Base-by-base conservation (phyloP, 768 basidiomycete genomes). In the Mycena amicta region DNA sequence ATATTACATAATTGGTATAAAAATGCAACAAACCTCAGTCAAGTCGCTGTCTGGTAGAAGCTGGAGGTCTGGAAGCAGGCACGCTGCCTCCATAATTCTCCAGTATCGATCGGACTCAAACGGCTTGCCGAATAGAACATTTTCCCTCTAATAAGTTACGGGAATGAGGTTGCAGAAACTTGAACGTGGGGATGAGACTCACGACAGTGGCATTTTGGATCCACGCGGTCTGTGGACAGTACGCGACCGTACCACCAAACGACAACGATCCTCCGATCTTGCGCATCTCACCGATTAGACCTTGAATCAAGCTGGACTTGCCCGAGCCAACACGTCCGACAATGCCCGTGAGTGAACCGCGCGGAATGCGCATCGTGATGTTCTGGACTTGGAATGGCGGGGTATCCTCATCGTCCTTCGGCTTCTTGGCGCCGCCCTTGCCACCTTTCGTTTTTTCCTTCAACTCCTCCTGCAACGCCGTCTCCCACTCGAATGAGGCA, bases 151-250 rank as follows among this genome's bases (percentile, higher is more conserved):
- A 25, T 18, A 47, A 57, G 31, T 37, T 26, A 23, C n/a, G n/a
- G 16, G 27, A 29, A 22, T 56, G 40, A 52, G 43, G 23, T 28
- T 11, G 15, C 27, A 49, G 6, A 18, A 18, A 16, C 8, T n/a
- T n/a, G n/a, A n/a, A n/a, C 20, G 3, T 30, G 16, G 20, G 45
- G 27, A 11, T 11, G 61, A 18, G n/a, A n/a, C 81, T 51, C 53
- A 86, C 86, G 66, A 87, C 63, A 4, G 83, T 77, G 0, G 83
- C 82, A 66, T 89, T 89, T 69, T 89, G 87, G 49, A 92, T 90
- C 89, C 89, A 92, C 0, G 88, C 86, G 1, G 80, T 83, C 70
- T 92, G 89, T 15, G 88, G 79, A 66, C 87, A 88, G 67, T 90
- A 92, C 4, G 82, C 86, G 8, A 90, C 77, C 15, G 74, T 72